phyloP scores from a whole-genome alignment of 1,139 yeast genomes.

The Geotrichum macrosporum region DNA sequence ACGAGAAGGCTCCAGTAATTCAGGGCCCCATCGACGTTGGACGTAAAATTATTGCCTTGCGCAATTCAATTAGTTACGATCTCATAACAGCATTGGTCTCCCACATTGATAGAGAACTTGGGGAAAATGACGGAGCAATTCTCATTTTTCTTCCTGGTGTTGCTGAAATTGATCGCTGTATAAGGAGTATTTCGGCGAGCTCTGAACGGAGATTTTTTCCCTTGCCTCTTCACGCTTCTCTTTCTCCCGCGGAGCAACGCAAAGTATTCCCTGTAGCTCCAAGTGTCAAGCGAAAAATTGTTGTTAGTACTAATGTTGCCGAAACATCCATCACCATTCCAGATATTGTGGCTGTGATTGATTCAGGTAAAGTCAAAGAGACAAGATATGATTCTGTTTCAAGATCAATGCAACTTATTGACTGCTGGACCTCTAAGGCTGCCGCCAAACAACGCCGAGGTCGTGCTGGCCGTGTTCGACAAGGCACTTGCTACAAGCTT shows the following conservation, averaged over 20 bases:
- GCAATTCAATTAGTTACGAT: conserved; percentile 61
- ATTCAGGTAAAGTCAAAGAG: conserved; percentile 79
- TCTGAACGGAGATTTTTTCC: conserved; percentile 34
- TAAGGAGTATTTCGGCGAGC: conserved; percentile 33
- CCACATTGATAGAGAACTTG: conserved; percentile 49
- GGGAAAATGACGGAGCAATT: conserved; percentile 61
- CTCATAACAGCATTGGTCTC: conserved; percentile 56
- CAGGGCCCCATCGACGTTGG: conserved; percentile 29
- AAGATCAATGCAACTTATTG: conserved; percentile 68
- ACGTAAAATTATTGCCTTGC: conserved; percentile 37
- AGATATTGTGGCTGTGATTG: conserved; percentile 89
- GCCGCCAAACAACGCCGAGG: conserved; percentile 93
- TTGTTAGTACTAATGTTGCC: conserved; percentile 81
- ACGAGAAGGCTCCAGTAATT: conserved; percentile 1
- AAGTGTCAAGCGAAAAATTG: conserved; percentile 60
- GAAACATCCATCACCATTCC: conserved; percentile 90
- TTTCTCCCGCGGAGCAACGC: conserved; percentile 77
- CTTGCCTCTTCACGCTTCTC: conserved; percentile 82
- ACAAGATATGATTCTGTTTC: conserved; percentile 63
- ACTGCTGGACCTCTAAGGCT: conserved; percentile 85
- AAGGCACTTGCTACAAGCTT: conserved; percentile 76
- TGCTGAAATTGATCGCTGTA: conserved; percentile 69
- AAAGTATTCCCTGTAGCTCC: conserved; percentile 59
- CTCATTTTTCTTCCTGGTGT: conserved; percentile 87
- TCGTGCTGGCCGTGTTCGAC: conserved; percentile 94